Conservation (phyloP, 1,139 yeast genomes). For the Yamadazyma dendronema region DNA sequence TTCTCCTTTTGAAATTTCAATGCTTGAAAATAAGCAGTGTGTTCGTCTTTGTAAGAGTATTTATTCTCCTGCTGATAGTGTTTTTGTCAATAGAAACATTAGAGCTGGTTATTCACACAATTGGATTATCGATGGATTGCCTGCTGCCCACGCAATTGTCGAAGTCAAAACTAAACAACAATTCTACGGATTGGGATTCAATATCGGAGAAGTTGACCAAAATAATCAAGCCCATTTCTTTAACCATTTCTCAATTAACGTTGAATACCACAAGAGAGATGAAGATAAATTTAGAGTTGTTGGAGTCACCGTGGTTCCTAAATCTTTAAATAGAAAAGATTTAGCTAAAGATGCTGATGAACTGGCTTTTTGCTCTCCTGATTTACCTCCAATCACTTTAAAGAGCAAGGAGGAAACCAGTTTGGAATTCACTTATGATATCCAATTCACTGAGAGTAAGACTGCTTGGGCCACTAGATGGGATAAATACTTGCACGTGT, state of each 20-base stretch:
- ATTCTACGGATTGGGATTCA: slow-evolving; percentile 80
- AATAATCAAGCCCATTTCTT: slow-evolving; percentile 51
- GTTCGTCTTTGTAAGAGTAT: slow-evolving; percentile 53
- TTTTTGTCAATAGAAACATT: slow-evolving; percentile 74
- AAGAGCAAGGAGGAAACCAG: slow-evolving; percentile 27
- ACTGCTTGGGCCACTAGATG: slow-evolving; percentile 98
- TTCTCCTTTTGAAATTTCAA: slow-evolving; percentile 79
- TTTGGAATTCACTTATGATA: slow-evolving; percentile 44
- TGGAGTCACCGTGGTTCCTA: slow-evolving; percentile 78
- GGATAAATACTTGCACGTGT: slow-evolving; percentile 93
- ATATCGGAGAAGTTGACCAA: slow-evolving; percentile 63
- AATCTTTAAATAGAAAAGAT: slow-evolving; percentile 46
- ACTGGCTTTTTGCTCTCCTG: slow-evolving; percentile 31
- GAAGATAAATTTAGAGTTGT: slow-evolving; percentile 77
- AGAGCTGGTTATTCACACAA: slow-evolving; percentile 82
- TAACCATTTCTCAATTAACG: slow-evolving; percentile 75
- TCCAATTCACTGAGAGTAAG: slow-evolving; percentile 60
- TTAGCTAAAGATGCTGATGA: slow-evolving; percentile 17
- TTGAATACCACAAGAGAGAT: slow-evolving; percentile 83
- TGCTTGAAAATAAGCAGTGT: slow-evolving; percentile 75
- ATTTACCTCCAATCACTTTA: slow-evolving; percentile 31
- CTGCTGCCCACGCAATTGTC: slow-evolving; percentile 67
- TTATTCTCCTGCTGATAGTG: slow-evolving; percentile 65
- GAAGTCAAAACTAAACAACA: slow-evolving; percentile 57
- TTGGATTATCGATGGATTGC: slow-evolving; percentile 94